phyloP scores from a whole-genome alignment of 352 stramenopile genomes.

The Pythium aristosporum region DNA sequence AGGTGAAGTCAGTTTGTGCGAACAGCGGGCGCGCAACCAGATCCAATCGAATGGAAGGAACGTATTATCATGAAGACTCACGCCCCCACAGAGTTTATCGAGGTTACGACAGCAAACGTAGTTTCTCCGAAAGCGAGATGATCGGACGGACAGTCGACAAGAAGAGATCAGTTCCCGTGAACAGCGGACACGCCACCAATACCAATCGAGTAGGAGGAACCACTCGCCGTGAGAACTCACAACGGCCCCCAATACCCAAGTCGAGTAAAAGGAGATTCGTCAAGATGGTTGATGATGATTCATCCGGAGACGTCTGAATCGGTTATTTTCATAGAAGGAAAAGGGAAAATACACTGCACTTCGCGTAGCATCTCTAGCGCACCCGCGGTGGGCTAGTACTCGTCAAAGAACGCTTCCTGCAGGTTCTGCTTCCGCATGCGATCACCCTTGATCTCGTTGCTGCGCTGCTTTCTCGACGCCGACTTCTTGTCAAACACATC shows the following conservation, averaged over 20 bases:
- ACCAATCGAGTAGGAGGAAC: background rate
- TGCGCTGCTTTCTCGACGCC: conserved; percentile 66
- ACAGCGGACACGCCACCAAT: background rate
- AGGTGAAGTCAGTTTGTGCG: background rate
- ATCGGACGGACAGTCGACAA: background rate
- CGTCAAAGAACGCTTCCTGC: conserved; percentile 72
- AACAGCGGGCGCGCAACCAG: background rate
- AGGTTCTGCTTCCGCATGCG: conserved; percentile 76
- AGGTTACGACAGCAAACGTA: background rate
- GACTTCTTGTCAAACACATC: conserved; percentile 86
- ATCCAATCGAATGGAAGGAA: background rate
- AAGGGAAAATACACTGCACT: background rate
- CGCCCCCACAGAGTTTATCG: background rate
- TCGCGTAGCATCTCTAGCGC: background rate
- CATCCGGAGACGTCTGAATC: background rate
- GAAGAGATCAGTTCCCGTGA: background rate
- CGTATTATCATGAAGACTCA: too few relatives aligned
- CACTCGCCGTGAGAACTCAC: background rate
- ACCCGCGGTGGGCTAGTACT: conserved; percentile 28
- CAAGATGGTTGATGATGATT: conserved; percentile 2
- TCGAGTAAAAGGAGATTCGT: background rate
- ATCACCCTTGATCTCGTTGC: conserved; percentile 79
- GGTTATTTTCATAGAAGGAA: background rate
- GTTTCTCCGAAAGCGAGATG: background rate
- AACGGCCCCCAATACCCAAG: background rate